Base-by-base conservation (phyloP, 1,284 basidiomycete genomes). In the Ceratobasidium sp. region DNA sequence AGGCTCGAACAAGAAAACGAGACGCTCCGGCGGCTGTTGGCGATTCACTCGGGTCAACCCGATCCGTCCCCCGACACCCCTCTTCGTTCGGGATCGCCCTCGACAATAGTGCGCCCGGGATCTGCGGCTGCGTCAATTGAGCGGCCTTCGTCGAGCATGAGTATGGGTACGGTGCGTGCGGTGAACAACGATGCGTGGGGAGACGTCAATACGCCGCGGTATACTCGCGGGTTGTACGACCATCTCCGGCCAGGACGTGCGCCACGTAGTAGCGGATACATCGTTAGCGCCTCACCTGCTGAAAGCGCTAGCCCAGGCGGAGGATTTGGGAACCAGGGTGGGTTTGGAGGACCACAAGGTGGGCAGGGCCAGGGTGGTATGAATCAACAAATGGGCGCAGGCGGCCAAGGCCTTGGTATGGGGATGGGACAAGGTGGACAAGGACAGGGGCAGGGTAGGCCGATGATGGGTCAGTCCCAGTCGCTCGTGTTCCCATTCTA, bases 1-100 rank as follows among this genome's bases (percentile, higher is more conserved):
- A 84, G 93, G 42, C 80, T 98, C 40, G 87, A 91, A 76, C 81
- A 80, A 68, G 95, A 96, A 80, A 98, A 98, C 76, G 84, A 86
- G 49, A 82, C 87, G 69, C 81, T 98, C 58, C 82, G 95, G 68
- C 83, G 84, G 75, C 78, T 89, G 77, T 80, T 96, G 40, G 87
- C 85, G 10, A 92, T 96, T 73, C 75, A 77, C 2, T 72, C 76
- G 35, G 77, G 52, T 20, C 45, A 78, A 38, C 72, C 71, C 0
- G 68, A 55, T 15, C 60, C 60, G 6, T 60, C 34, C 57, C 57
- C 57, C 3, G 57, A 60, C 43, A 38, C 57, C 4, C 57, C 55
- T 27, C 1, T 57, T 8, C 55, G 55, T 25, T 42, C 55, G 20
- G 35, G 35, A n/a, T 57, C 55, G 2, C 55, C 55, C 20, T 42